These are phyloP conservation scores for Rasamsonia emersonii DNA, from an alignment of 2,329 filamentous ascomycete species.

Conservation along the genomic window DNA sequence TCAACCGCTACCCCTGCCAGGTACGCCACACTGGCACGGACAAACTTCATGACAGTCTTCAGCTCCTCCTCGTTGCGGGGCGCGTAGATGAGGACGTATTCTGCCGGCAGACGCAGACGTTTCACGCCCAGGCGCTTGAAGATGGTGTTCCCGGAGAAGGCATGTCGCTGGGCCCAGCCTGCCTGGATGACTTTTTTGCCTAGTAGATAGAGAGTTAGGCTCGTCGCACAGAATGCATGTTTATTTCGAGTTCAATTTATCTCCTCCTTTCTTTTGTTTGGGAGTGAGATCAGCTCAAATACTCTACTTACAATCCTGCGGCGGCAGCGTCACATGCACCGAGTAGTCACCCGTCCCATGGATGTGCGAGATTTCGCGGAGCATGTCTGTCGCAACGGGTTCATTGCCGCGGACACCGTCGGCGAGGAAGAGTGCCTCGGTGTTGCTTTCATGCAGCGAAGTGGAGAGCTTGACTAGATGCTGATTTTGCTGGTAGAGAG, in stretches of 20 bases:
- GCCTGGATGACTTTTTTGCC: slow-evolving; percentile 66
- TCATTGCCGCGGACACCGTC: slow-evolving; percentile 13
- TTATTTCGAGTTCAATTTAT: too few relatives aligned
- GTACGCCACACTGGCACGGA: slow-evolving; percentile 64
- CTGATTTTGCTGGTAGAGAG: slow-evolving; percentile 17
- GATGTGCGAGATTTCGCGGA: slow-evolving; percentile 71
- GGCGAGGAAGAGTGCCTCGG: slow-evolving; percentile 19
- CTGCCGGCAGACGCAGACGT: slow-evolving; percentile 59
- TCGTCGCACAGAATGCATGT: too few relatives aligned
- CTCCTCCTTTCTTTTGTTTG: too few relatives aligned
- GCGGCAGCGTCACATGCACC: slow-evolving; percentile 70
- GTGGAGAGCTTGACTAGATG: slow-evolving; percentile 19
- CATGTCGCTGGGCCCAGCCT: slow-evolving; percentile 52
- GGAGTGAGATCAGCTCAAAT: too few relatives aligned
- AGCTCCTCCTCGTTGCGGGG: slow-evolving; percentile 63
- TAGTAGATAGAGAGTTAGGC: slow-evolving; percentile 69
- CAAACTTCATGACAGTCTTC: slow-evolving; percentile 57
- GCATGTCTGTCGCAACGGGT: slow-evolving; percentile 18
- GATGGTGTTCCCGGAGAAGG: slow-evolving; percentile 48
- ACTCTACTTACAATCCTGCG: slow-evolving; percentile 60
- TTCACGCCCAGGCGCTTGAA: slow-evolving; percentile 46
- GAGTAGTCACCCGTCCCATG: slow-evolving; percentile 63
- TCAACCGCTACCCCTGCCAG: too few relatives aligned
- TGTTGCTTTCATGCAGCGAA: slow-evolving; percentile 18
- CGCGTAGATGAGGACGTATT: slow-evolving; percentile 77